Evolutionary conservation across 306 rosid species (phyloP), one percentile per base, ranked within the genome.

Genomic region (Malus sieversii): DNA sequence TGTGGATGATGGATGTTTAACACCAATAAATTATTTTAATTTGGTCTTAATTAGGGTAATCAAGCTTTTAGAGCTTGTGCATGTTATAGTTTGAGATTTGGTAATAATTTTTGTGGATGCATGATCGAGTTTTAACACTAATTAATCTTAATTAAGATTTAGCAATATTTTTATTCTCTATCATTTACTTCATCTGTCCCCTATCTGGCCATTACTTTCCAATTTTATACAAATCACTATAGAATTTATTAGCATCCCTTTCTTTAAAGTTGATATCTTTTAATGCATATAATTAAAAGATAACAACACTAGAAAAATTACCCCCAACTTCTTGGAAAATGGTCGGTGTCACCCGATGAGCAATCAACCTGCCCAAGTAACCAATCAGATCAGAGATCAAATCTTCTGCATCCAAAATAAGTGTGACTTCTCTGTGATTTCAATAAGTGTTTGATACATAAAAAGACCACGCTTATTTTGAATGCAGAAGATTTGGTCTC

Each of bases 381-480:
- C 25, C 25, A 23, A 23, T 23, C 5, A 20, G 6, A 35, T 35
- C 2, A 35, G 6, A 35, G 38, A 33, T 33, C 40, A 6, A 35
- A 35, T 35, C 2, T 35, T 35, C 2, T 35, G 8, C 8, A 35
- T 0, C 2, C 8, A 35, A 35, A 35, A 35, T 35, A 35, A 0
- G 40, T 35, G 2, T 35, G 0, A 35, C 2, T 0, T 35, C 0
- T 35, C 0, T 1, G 0, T 2, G 0, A 2, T 1, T 0, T 6
- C 9, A 7, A 7, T 35, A 35, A 35, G 9, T 7, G 2, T 35
- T 35, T 6, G 9, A 35, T 9, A 35, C 0, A 35, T 2, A 35
- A 0, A 38, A 2, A 38, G 2, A 7, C 2, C 2, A 38, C 10
- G 8, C 9, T 38, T 38, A 7, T 7, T 2, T 38, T 38, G 42